Base-by-base conservation (phyloP, 768 basidiomycete genomes). In the Phaffia tasmanica region DNA sequence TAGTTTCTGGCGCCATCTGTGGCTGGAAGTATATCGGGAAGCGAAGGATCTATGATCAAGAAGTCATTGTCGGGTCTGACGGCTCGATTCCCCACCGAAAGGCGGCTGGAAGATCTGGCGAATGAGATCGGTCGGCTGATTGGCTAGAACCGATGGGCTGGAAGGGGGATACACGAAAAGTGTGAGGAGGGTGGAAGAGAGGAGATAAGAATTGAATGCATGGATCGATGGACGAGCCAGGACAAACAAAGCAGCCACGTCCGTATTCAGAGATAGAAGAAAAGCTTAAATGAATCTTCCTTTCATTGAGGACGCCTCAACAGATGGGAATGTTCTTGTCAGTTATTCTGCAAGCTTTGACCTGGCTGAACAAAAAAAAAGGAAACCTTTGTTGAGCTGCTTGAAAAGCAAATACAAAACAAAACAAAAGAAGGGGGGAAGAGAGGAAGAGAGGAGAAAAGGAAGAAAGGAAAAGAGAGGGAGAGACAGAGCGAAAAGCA, bases 261-360 rank as follows among this genome's bases (percentile, higher is more conserved):
- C 21, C 23, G 11, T 19, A 9, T n/a, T 15, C 6, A 18, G 57
- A 48, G 51, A 3, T 23, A 56, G n/a, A 8, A 56, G 9, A 29
- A 56, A 23, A 56, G 21, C 15, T 27, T 19, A 23, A 35, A 69
- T 70, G 61, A 59, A 74, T 73, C 69, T 75, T 73, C 62, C 73
- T 63, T 1, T 72, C 73, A 3, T 72, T 72, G 54, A 73, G 71
- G 9, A 73, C 74, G 15, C 74, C 66, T 6, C 74, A 73, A 0
- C 71, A 69, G 42, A 25, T 23, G 11, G 30, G 23, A 57, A 23
- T 23, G 55, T 11, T 9, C 14, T 23, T 30, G 23, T 9, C n/a
- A n/a, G n/a, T n/a, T n/a, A n/a, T n/a, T n/a, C n/a, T n/a, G n/a
- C n/a, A n/a, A n/a, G n/a, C n/a, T n/a, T n/a, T n/a, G n/a, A n/a